Base-by-base conservation (phyloP, 352 stramenopile species). In the Phytopythium oedochilum region DNA sequence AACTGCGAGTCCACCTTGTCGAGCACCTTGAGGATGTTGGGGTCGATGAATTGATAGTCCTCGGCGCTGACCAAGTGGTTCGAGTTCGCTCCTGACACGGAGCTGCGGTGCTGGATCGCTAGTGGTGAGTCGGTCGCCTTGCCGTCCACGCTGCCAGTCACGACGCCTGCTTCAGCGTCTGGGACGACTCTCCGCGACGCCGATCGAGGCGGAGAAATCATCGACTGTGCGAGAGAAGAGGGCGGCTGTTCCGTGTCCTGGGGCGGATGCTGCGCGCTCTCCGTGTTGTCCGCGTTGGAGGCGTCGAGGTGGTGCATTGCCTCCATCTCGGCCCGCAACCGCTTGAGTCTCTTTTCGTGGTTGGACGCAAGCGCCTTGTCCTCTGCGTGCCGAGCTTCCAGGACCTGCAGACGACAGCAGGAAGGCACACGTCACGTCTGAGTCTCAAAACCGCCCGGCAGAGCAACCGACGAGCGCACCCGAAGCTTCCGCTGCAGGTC, bases 1-100 rank as follows among this genome's bases (percentile, higher is more conserved):
- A 92, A 92, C 60, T 92, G 78, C 34, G 82, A 89, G 60, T 92
- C 82, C n/a, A 89, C 78, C 50, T 92, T 89, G 47, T 89, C 78
- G 3, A 92, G 61, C 25, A 92, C 77, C 23, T 89, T 89, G 26
- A 92, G 61, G 60, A 92, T 87, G 66, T 73, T 89, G 2, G 82
- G 82, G 53, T 89, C 82, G 38, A 92, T 88, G 54, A 86, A 92
- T 44, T 84, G 75, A 18, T 78, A 79, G 2, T 76, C 71, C 25
- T 86, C 77, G 6, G 62, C 59, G 18, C 58, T 64, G 17, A 81
- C 64, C 20, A 79, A 42, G 35, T 83, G 70, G 26, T 43, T 60
- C 15, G 31, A 4, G 12, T 15, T 46, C 46, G 39, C 28, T 11
- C 10, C 25, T 17, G 5, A 18, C 47, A 25, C 7, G 23, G 23